A percentile compares a stretch with the other conserved stretches of the same genome.
phyloP scores from a whole-genome alignment of 106 monocot species.

The Dactylorhiza incarnata region DNA sequence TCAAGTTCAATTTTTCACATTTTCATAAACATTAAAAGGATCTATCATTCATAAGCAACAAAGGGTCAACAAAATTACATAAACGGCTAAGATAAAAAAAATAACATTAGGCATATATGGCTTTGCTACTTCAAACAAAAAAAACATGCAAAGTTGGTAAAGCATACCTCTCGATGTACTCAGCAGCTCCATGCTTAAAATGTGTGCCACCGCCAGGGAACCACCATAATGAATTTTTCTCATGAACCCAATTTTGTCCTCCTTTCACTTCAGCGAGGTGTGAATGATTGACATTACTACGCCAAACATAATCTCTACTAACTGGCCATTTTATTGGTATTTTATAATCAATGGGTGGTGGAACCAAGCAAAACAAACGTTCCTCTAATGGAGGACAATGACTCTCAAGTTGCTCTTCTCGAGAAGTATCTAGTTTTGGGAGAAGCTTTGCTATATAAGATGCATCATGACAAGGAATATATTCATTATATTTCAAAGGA shows the following conservation, averaged over 20 bases:
- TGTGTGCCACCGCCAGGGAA: conserved; percentile 97
- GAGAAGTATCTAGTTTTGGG: conserved; percentile 36
- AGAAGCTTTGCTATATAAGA: conserved; percentile 35
- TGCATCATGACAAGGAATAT: conserved; percentile 84
- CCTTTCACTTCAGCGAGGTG: conserved; percentile 96
- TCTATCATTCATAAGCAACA: background rate
- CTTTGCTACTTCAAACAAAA: background rate
- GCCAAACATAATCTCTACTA: conserved; percentile 96
- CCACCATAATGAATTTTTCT: conserved; percentile 84
- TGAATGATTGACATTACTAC: conserved; percentile 95
- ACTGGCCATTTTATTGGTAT: conserved; percentile 82
- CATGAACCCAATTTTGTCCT: conserved; percentile 98
- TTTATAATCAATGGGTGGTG: conserved; percentile 86
- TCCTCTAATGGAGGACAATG: conserved; percentile 77
- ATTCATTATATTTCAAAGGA: conserved; percentile 71
- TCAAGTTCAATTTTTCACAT: background rate
- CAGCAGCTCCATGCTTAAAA: conserved; percentile 92
- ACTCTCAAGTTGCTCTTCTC: conserved; percentile 70
- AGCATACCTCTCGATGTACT: conserved; percentile 86
- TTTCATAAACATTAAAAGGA: background rate
- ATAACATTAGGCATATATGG: background rate
- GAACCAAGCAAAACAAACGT: conserved; percentile 84
- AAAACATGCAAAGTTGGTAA: background rate
- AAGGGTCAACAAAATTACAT: background rate
- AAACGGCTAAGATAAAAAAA: background rate